These are phyloP conservation scores for Lumnitzera racemosa DNA, from an alignment of 345 rosid species.

Conservation along the genomic window DNA sequence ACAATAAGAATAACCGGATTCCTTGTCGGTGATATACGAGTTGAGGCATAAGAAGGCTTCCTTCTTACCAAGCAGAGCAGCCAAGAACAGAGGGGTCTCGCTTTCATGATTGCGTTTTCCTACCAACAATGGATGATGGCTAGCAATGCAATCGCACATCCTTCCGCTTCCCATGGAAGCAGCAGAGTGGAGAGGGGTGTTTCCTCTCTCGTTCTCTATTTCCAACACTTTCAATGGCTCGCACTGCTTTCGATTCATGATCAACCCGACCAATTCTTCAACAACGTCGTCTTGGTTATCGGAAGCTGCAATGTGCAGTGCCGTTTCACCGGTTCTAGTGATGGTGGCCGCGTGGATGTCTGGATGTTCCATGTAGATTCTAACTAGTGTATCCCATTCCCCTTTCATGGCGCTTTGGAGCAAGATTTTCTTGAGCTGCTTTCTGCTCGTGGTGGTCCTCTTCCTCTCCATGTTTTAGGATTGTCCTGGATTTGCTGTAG, in stretches of 20 bases:
- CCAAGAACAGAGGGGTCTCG: slow-evolving; percentile 38
- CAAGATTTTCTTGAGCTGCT: slow-evolving; percentile 4
- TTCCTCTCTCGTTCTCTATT: slow-evolving; percentile 15
- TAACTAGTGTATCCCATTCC: slow-evolving; percentile 21
- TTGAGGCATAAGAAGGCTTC: slow-evolving; percentile 29
- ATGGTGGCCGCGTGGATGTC: slow-evolving; percentile 2
- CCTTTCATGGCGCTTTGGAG: slow-evolving; percentile 29
- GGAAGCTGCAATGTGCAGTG: slow-evolving; percentile 32
- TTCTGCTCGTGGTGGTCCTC: background rate
- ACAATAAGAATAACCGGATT: slow-evolving; percentile 9
- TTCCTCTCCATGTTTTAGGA: no score
- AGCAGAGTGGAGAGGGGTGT: slow-evolving; percentile 36
- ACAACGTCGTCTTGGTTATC: slow-evolving; percentile 20
- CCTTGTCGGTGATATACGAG: background rate
- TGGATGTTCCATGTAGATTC: background rate
- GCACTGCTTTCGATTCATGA: background rate
- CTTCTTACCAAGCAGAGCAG: slow-evolving; percentile 29
- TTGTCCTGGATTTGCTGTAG: no score
- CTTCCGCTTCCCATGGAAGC: slow-evolving; percentile 28
- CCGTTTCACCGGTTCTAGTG: slow-evolving; percentile 31
- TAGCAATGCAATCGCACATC: slow-evolving; percentile 26
- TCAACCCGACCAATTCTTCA: slow-evolving; percentile 4
- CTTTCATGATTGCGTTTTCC: slow-evolving; percentile 14
- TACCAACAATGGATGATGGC: background rate
- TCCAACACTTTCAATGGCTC: slow-evolving; percentile 1